Conservation (phyloP, 2,329 filamentous ascomycete species). For the Lasiodiplodia theobromae region DNA sequence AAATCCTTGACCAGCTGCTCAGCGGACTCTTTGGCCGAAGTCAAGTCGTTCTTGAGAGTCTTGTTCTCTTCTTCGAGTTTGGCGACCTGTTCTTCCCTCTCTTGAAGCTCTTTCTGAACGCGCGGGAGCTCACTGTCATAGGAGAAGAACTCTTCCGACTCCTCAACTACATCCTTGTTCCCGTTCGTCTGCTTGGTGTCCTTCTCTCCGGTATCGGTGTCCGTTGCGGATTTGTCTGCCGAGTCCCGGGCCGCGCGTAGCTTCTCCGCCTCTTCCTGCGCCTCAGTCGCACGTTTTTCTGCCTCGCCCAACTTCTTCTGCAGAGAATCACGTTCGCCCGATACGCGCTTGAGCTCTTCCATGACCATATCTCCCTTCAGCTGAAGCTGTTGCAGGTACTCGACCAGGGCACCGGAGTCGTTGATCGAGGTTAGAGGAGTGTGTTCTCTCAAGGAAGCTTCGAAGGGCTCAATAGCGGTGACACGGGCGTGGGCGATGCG, state of each 20-base stretch:
- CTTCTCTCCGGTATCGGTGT: conserved; percentile 24
- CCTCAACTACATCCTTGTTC: conserved; percentile 41
- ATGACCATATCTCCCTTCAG: conserved; percentile 90
- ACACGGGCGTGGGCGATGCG: conserved; percentile 87
- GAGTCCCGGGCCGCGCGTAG: conserved; percentile 48
- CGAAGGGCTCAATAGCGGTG: conserved; percentile 89
- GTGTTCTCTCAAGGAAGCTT: conserved; percentile 87
- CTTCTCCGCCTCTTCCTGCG: conserved; percentile 69
- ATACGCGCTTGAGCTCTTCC: conserved; percentile 88
- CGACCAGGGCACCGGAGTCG: conserved; percentile 82
- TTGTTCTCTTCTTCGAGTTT: conserved; percentile 73
- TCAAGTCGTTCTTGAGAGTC: conserved; percentile 73
- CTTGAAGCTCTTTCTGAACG: conserved; percentile 75
- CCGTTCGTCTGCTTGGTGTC: conserved; percentile 35
- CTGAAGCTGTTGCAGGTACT: conserved; percentile 88
- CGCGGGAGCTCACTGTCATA: conserved; percentile 87
- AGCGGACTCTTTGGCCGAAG: conserved; percentile 71
- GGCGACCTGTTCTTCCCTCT: conserved; percentile 74
- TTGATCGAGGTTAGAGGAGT: conserved; percentile 88
- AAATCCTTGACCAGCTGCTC: conserved; percentile 61
- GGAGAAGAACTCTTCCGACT: conserved; percentile 83
- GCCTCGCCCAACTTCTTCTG: conserved; percentile 78
- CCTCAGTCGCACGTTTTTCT: conserved; percentile 67
- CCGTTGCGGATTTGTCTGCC: background rate
- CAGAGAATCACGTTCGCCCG: conserved; percentile 78